A percentile compares a stretch with the other conserved stretches of the same genome.
Evolutionary conservation across 2,329 filamentous ascomycete genomes (phyloP).

Genomic region (Penicillium aurantiogriseum): DNA sequence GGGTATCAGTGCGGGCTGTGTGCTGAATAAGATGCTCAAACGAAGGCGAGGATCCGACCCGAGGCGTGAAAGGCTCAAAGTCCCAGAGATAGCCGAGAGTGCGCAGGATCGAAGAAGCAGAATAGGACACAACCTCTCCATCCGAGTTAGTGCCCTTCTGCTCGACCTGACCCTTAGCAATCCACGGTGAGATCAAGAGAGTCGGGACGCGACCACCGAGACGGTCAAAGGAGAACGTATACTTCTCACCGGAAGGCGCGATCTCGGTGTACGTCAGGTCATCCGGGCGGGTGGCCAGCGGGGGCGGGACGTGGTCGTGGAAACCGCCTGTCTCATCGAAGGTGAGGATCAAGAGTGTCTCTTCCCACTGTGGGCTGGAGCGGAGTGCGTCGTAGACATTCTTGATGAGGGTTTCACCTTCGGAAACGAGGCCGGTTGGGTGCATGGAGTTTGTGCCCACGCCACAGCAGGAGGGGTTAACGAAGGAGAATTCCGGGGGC

Average conservation of each 20-base stretch:
- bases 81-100: constrained; percentile 38
- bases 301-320: constrained; percentile 40
- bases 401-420: constrained; percentile 39
- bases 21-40: constrained; percentile 32
- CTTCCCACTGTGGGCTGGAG: constrained; percentile 35
- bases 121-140: constrained; percentile 28
- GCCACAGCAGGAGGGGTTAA: constrained; percentile 44
- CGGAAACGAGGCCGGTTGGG: constrained; percentile 35
- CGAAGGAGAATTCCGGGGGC: constrained; percentile 37
- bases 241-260: constrained; percentile 26
- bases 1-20: constrained; percentile 23
- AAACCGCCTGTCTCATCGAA: constrained; percentile 43
- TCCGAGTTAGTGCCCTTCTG: constrained; percentile 29
- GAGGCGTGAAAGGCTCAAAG: constrained; percentile 33
- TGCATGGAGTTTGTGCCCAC: constrained; percentile 39
- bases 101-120: constrained; percentile 29
- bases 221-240: constrained; percentile 30
- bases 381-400: constrained; percentile 39
- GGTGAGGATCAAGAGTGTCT: constrained; percentile 38
- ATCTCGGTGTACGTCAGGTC: constrained; percentile 36
- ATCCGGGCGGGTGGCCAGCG: constrained; percentile 35
- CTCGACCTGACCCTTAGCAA: constrained; percentile 31
- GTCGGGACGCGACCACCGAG: constrained; percentile 34
- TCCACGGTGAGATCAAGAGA: constrained; percentile 32
- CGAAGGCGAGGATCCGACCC: constrained; percentile 28